These are phyloP conservation scores for Aspergillus tanneri DNA, from an alignment of 2,329 filamentous ascomycete genomes.

Conservation along the genomic window DNA sequence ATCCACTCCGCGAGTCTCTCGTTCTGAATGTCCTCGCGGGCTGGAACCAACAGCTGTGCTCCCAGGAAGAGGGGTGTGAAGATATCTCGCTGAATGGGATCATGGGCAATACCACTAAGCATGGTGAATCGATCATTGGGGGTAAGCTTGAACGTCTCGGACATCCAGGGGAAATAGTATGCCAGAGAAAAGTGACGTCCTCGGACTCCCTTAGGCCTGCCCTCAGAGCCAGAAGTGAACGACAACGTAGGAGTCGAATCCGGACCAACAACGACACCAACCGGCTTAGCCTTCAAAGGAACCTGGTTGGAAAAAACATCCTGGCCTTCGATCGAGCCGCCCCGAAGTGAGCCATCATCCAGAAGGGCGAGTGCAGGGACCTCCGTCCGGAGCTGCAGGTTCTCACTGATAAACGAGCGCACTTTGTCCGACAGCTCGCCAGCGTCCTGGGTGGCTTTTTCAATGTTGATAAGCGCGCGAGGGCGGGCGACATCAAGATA, in stretches of 20 bases:
- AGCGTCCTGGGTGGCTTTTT: conserved; percentile 67
- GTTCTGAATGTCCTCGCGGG: conserved; percentile 80
- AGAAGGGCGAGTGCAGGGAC: conserved; percentile 71
- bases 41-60: conserved; percentile 73
- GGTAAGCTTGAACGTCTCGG: conserved; percentile 72
- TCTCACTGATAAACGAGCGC: conserved; percentile 67
- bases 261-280: conserved; percentile 77
- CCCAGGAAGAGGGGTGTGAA: conserved; percentile 89
- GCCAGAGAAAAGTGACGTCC: conserved; percentile 84
- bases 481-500: conserved; percentile 79
- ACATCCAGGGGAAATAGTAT: conserved; percentile 93
- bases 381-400: conserved; percentile 69
- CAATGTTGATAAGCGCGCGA: conserved; percentile 69
- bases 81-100: conserved; percentile 66
- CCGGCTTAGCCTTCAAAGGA: conserved; percentile 55
- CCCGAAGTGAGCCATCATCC: conserved; percentile 69
- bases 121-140: conserved; percentile 75
- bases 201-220: conserved; percentile 79
- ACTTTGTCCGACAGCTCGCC: conserved; percentile 62
- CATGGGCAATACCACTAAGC: conserved; percentile 74
- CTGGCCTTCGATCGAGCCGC: conserved; percentile 63
- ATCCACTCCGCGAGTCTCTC: conserved; percentile 90
- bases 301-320: conserved; percentile 65
- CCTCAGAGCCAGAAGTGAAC: conserved; percentile 73
- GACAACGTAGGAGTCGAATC: conserved; percentile 76